These are phyloP conservation scores for Inga leiocalycina DNA, from an alignment of 306 rosid species.

Conservation along the genomic window DNA sequence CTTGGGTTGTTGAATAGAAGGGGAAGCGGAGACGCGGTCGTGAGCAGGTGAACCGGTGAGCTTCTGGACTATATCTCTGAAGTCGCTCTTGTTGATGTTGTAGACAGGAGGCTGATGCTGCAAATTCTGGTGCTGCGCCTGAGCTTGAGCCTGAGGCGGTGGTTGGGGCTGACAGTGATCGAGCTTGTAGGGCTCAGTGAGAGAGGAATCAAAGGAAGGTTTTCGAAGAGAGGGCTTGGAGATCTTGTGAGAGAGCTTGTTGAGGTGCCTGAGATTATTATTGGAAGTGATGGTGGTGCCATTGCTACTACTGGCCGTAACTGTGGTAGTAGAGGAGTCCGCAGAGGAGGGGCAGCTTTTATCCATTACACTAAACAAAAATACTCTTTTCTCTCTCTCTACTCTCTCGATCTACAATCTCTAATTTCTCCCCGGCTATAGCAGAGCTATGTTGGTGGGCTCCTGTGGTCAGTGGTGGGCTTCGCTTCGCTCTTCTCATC, in stretches of 20 bases:
- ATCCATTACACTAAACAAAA: constrained; percentile 18
- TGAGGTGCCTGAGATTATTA: constrained; percentile 50
- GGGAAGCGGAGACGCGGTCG: constrained; percentile 56
- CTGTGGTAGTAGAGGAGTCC: constrained; percentile 11
- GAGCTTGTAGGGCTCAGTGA: constrained; percentile 8
- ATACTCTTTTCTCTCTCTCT: neutral
- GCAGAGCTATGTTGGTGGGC: constrained; percentile 8
- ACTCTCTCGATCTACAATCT: constrained; percentile 13
- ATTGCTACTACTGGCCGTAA: neutral
- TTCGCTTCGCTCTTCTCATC: neutral
- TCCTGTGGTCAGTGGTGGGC: neutral
- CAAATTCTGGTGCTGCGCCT: constrained; percentile 32
- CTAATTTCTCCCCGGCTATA: neutral
- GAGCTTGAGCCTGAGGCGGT: neutral
- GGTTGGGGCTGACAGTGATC: constrained; percentile 14
- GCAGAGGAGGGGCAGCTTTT: constrained; percentile 19
- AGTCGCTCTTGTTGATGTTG: constrained; percentile 72
- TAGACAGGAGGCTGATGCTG: constrained; percentile 77
- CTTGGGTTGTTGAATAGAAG: constrained; percentile 62
- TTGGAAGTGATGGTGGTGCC: neutral
- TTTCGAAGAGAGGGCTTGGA: constrained; percentile 54
- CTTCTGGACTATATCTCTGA: constrained; percentile 79
- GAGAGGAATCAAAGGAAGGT: constrained; percentile 37
- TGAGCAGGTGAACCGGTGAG: constrained; percentile 83
- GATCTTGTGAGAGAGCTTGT: constrained; percentile 75